Evolutionary conservation across 2,329 filamentous ascomycete species (phyloP).

Genomic region (Myriosclerotinia duriaeana): DNA sequence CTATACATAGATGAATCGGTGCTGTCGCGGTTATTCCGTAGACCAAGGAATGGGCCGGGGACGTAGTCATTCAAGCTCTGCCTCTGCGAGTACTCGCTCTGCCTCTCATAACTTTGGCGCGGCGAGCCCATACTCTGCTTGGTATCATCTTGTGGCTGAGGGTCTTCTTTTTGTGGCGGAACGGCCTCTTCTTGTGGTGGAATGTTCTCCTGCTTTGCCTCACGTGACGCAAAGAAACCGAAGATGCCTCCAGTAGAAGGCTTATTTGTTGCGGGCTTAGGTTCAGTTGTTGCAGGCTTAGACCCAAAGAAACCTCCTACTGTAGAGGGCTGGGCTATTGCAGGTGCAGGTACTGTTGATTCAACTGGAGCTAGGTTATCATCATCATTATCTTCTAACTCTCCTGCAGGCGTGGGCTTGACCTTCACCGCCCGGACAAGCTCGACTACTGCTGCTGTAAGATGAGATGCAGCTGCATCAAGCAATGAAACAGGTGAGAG

Average conservation of each 20-base stretch:
- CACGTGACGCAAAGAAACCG: slow-evolving; percentile 64
- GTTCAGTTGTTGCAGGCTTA: neutral
- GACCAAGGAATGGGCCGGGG: slow-evolving; percentile 56
- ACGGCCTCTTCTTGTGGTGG: slow-evolving; percentile 10
- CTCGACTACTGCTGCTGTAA: slow-evolving; percentile 83
- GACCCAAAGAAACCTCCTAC: slow-evolving; percentile 5
- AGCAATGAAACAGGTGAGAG: slow-evolving; percentile 90
- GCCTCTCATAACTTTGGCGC: slow-evolving; percentile 8
- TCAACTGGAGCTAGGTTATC: slow-evolving; percentile 65
- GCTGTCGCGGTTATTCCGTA: slow-evolving; percentile 58
- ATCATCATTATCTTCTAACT: slow-evolving; percentile 77
- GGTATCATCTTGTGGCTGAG: neutral
- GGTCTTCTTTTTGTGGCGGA: slow-evolving; percentile 2
- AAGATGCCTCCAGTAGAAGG: slow-evolving; percentile 10
- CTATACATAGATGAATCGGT: slow-evolving; percentile 74
- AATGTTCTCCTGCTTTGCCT: slow-evolving; percentile 37
- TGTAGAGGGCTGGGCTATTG: neutral
- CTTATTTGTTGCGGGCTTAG: slow-evolving; percentile 2
- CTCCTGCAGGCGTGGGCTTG: slow-evolving; percentile 68
- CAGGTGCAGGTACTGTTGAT: slow-evolving; percentile 45
- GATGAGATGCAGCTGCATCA: slow-evolving; percentile 88
- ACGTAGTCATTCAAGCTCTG: slow-evolving; percentile 17
- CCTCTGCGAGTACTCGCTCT: slow-evolving; percentile 3
- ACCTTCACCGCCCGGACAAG: slow-evolving; percentile 83
- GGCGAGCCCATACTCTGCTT: slow-evolving; percentile 1